Conservation (phyloP, 305 asterid genomes). For the Fraxinus sp. region DNA sequence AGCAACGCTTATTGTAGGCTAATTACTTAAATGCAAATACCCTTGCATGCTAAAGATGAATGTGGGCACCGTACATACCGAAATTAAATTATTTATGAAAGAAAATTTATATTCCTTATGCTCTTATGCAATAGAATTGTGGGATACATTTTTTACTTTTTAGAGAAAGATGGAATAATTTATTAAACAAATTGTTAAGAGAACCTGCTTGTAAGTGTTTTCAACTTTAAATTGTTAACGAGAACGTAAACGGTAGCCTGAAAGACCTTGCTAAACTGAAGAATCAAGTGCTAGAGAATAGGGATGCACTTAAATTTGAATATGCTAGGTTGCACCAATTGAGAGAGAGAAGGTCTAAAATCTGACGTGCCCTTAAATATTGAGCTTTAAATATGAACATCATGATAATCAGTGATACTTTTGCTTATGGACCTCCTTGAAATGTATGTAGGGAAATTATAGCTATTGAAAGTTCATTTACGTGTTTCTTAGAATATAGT, state of each 20-base stretch:
- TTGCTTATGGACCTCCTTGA: background rate
- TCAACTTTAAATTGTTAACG: background rate
- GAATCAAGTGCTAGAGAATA: background rate
- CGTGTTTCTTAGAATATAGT: conserved; percentile 1
- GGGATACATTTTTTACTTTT: background rate
- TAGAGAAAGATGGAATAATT: background rate
- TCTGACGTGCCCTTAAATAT: background rate
- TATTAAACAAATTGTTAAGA: background rate
- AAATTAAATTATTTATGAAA: background rate
- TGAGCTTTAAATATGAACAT: background rate
- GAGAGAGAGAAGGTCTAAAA: background rate
- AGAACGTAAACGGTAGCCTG: background rate
- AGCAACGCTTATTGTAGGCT: conserved; percentile 28
- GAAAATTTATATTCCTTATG: background rate
- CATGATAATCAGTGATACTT: background rate
- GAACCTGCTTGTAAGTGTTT: background rate
- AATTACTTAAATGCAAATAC: background rate
- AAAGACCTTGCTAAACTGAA: conserved; percentile 8
- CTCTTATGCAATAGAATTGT: conserved; percentile 2
- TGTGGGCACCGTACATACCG: background rate
- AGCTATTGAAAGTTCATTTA: background rate
- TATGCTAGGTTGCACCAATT: conserved; percentile 3
- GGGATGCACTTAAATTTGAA: background rate
- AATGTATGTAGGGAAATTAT: background rate
- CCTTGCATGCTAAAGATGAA: conserved; percentile 6